These are phyloP conservation scores for Zanthoxylum bungeanum DNA, from an alignment of 345 rosid genomes.

Conservation along the genomic window DNA sequence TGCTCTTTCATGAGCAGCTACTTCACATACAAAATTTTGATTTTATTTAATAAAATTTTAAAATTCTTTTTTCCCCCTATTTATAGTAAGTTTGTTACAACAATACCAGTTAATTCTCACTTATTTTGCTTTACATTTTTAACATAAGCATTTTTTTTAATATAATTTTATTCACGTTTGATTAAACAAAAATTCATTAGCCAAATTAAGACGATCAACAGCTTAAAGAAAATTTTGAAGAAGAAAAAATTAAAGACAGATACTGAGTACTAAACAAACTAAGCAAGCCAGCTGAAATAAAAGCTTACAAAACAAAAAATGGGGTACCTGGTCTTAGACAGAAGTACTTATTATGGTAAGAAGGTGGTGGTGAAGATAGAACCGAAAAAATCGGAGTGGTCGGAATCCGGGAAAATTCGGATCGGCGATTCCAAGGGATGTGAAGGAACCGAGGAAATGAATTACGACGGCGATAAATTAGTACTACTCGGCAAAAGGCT, in stretches of 20 bases:
- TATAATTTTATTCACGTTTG: no score
- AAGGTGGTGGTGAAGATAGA: not conserved
- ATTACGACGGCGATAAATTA: conserved; percentile 45
- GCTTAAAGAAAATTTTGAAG: not conserved
- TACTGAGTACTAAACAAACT: not conserved
- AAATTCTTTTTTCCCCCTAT: not conserved
- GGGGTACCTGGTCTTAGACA: not conserved
- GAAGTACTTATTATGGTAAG: not conserved
- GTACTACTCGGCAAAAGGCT: conserved; percentile 15
- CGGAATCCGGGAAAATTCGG: conserved; percentile 25
- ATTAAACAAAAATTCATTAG: not conserved
- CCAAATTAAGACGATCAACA: not conserved
- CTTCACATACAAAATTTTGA: not conserved
- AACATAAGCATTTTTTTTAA: not conserved
- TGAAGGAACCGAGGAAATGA: conserved; percentile 35
- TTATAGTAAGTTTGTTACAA: not conserved
- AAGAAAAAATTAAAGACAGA: not conserved
- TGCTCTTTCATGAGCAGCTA: not conserved
- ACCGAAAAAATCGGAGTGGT: conserved; percentile 20
- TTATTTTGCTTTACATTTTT: not conserved
- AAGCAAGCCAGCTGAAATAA: not conserved
- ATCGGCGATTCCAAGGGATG: conserved; percentile 29
- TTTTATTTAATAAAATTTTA: not conserved
- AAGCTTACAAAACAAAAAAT: not conserved
- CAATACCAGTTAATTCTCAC: not conserved